Base-by-base conservation (phyloP, 139 green algal species). In the Chlorella sp. region DNA sequence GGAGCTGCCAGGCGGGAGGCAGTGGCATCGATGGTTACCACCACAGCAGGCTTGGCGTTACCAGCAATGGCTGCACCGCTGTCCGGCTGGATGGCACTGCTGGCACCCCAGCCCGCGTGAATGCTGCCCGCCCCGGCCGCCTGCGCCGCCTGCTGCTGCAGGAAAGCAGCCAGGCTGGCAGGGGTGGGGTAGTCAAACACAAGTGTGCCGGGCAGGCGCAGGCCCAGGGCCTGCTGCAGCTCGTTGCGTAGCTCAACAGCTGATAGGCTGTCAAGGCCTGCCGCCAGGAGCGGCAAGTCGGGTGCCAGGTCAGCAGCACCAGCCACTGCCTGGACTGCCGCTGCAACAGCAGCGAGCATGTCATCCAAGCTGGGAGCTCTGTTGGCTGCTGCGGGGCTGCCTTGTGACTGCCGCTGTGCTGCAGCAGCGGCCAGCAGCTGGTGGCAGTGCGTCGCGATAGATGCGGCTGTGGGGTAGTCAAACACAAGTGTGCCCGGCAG, bases 151-250 rank as follows among this genome's bases (percentile, higher is more conserved):
- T 76, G 64, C 0, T 32, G 20, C 3, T 76, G 79, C 79, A 84
- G 36, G 44, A 62, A 65, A 1, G 32, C 64, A 17, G 67, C 16
- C 64, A 96, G 83, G 7, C 85, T 83, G 0, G 60, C 41, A 14
- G 90, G 65, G 0, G 91, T 93, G n/a, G 92, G 91, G 83, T 93
- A 89, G 82, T 96, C 93, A 76, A 94, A 94, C n/a, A 92, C 40
- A 0, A 85, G 75, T 0, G 91, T 94, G 32, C 73, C 73, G 0
- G 90, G 83, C 68, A 94, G 81, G 13, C 80, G 54, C 36, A 88
- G 11, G 5, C 73, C 81, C 44, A 93, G 83, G 9, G 17, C n/a
- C 28, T 41, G 13, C 24, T 65, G 28, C 0, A 92, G 40, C 0
- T 83, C 64, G 26, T 90, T 76, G n/a, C 79, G 65, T 72, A 93